Evolutionary conservation across 345 rosid genomes (phyloP).

Genomic region (Turritis glabra): DNA sequence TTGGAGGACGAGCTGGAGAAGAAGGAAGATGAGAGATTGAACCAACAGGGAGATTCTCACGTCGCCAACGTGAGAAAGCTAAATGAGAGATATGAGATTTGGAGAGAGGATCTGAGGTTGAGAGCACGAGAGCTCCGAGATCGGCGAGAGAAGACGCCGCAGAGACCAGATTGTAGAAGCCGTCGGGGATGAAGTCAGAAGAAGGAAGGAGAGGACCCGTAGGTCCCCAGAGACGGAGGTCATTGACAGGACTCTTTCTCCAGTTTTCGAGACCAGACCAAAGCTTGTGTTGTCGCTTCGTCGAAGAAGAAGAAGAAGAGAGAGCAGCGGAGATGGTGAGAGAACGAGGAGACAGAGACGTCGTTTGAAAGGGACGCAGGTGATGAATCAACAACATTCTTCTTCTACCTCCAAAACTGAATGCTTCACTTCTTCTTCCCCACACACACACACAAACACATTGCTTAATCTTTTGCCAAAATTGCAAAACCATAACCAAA

Average conservation of each 20-base stretch:
- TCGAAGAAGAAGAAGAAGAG: slow-evolving; percentile 41
- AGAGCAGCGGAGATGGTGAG: slow-evolving; percentile 19
- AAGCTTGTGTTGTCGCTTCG: slow-evolving; percentile 37
- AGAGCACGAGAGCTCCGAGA: slow-evolving; percentile 81
- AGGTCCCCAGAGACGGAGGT: slow-evolving; percentile 78
- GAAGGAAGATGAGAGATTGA: slow-evolving; percentile 55
- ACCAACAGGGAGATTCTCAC: slow-evolving; percentile 63
- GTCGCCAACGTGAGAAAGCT: slow-evolving; percentile 75
- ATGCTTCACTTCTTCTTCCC: neutral
- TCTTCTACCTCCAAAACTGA: neutral
- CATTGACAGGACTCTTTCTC: slow-evolving; percentile 64
- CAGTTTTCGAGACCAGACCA: slow-evolving; percentile 77
- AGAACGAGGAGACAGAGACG: slow-evolving; percentile 1
- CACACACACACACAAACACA: no score
- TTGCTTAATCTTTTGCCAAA: neutral
- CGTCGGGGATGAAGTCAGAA: neutral
- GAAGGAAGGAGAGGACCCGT: slow-evolving; percentile 55
- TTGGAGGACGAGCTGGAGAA: slow-evolving; percentile 72
- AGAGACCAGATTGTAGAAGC: slow-evolving; percentile 9
- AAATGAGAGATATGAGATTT: slow-evolving; percentile 76
- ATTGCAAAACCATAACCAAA: no score
- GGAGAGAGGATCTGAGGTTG: slow-evolving; percentile 62
- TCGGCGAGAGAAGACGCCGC: slow-evolving; percentile 81
- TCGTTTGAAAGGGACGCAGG: slow-evolving; percentile 18
- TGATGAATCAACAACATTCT: slow-evolving; percentile 9